These are phyloP conservation scores for Cutaneotrichosporon spelunceum DNA, from an alignment of 1,284 basidiomycete genomes.

Conservation along the genomic window DNA sequence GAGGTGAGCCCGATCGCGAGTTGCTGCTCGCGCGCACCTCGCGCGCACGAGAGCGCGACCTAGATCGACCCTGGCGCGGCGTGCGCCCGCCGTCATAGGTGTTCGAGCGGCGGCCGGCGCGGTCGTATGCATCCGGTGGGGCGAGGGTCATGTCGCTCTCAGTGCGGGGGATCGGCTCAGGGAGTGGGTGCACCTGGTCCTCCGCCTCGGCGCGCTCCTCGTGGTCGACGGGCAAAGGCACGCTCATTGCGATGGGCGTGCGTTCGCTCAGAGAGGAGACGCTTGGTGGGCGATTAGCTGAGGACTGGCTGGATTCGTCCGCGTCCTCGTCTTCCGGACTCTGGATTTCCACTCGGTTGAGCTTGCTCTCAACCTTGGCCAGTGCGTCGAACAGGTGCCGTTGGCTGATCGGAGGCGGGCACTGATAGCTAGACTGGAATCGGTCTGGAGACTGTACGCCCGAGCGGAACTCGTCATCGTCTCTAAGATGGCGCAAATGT, in stretches of 20 bases:
- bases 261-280: background rate
- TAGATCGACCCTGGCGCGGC: constrained; percentile 19
- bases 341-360: constrained; percentile 4
- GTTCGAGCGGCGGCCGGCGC: constrained; percentile 6
- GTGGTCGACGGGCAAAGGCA: background rate
- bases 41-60: constrained; percentile 8
- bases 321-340: background rate
- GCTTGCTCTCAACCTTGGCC: constrained; percentile 21
- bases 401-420: constrained; percentile 58
- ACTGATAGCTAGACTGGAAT: constrained; percentile 62
- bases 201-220: constrained; percentile 6
- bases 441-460: constrained; percentile 73
- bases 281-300: background rate
- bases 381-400: constrained; percentile 46
- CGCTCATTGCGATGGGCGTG: background rate
- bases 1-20: constrained; percentile 5
- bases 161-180: constrained; percentile 2
- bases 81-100: constrained; percentile 9
- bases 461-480: background rate
- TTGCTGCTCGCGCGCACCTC: constrained; percentile 1
- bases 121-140: background rate
- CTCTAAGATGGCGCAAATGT: background rate
- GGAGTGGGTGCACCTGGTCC: constrained; percentile 7
- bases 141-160: constrained; percentile 20
- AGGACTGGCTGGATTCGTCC: background rate